Conservation (phyloP, 2,329 filamentous ascomycete genomes). For the Neofusicoccum parvum region DNA sequence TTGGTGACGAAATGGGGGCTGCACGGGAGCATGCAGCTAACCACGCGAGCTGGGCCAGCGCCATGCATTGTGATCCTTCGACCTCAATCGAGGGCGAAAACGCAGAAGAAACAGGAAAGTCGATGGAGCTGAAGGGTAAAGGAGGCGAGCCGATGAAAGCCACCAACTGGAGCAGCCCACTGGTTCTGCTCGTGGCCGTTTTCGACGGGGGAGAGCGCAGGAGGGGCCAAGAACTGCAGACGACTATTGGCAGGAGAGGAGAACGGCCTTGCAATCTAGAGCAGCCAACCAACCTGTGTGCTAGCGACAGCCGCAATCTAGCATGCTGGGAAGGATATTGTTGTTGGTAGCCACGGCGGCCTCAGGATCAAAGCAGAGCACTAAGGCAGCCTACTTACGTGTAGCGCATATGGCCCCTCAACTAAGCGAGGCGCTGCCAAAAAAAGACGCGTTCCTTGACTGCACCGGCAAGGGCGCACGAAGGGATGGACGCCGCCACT, state of each 20-base stretch:
- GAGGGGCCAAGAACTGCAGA: neutral
- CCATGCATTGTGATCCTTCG: neutral
- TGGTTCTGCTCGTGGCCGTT: neutral
- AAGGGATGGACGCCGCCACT: neutral
- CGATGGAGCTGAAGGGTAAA: neutral
- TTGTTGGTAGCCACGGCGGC: neutral
- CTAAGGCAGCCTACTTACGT: neutral
- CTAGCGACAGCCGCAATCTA: neutral
- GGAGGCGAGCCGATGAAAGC: neutral
- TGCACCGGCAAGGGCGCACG: neutral
- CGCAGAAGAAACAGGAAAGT: neutral
- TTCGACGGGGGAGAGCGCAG: neutral
- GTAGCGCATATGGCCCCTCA: neutral
- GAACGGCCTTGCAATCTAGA: neutral
- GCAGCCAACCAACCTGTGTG: neutral
- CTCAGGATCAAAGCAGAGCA: neutral
- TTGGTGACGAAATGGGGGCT: neutral
- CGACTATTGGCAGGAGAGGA: neutral
- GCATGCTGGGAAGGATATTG: neutral
- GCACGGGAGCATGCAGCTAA: neutral
- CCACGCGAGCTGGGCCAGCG: neutral
- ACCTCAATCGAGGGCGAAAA: neutral
- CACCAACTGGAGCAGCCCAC: neutral
- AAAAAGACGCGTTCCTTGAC: neutral
- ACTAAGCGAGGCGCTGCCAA: neutral